These are phyloP conservation scores for Trichoderma sp. DNA, from an alignment of 2,329 filamentous ascomycete species.

Conservation along the genomic window DNA sequence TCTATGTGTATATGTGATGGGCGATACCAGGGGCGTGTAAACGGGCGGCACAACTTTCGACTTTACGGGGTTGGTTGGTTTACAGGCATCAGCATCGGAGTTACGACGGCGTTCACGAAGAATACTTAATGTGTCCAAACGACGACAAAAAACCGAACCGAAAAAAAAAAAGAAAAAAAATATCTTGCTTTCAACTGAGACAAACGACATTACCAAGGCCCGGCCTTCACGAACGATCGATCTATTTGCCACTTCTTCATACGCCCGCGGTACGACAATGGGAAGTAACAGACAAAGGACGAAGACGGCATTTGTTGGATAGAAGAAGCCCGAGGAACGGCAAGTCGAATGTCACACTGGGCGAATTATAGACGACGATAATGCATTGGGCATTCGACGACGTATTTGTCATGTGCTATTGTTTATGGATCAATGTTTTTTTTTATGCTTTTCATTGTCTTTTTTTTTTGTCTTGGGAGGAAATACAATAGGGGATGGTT, in stretches of 20 bases:
- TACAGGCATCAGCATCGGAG: constrained; percentile 34
- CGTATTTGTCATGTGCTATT: constrained; percentile 1
- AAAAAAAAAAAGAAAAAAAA: neutral
- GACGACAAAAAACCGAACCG: neutral
- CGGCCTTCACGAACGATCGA: neutral
- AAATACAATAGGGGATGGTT: constrained; percentile 6
- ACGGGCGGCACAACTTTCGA: constrained; percentile 17
- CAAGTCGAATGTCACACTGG: neutral
- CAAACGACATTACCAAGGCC: neutral
- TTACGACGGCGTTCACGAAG: constrained; percentile 26
- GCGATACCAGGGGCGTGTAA: constrained; percentile 13
- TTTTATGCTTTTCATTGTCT: constrained; percentile 4
- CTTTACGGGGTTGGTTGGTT: constrained; percentile 15
- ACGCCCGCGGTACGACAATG: neutral
- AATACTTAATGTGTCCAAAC: constrained; percentile 16
- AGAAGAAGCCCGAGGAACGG: neutral
- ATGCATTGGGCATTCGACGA: constrained; percentile 4
- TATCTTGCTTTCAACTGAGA: neutral
- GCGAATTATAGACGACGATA: constrained; percentile 10
- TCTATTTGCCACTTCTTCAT: neutral
- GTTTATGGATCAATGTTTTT: constrained; percentile 11
- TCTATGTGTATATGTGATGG: constrained; percentile 25
- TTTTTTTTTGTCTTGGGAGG: constrained; percentile 18
- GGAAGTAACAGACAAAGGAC: neutral
- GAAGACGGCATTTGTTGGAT: neutral